These are phyloP conservation scores for Colletotrichum sp. DNA, from an alignment of 2,329 filamentous ascomycete species.

Conservation along the genomic window DNA sequence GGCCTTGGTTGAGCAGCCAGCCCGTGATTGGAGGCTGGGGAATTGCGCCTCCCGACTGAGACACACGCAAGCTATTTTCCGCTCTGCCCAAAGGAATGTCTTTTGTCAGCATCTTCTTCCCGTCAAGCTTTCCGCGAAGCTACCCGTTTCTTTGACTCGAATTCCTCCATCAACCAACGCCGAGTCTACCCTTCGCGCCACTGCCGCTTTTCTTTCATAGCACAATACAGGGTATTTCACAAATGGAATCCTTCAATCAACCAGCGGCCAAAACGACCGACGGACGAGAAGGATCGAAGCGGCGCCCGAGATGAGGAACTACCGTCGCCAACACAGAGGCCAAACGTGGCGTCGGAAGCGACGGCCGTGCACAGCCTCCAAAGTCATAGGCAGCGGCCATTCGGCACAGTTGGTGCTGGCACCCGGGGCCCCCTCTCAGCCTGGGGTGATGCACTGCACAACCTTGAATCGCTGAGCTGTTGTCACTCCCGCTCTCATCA, in stretches of 20 bases:
- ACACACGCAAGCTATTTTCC: background rate
- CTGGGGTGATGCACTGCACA: background rate
- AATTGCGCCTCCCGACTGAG: background rate
- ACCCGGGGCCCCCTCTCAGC: background rate
- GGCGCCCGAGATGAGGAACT: background rate
- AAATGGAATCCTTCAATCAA: background rate
- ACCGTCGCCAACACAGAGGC: background rate
- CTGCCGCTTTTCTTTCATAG: background rate
- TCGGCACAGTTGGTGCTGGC: background rate
- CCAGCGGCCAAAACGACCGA: background rate
- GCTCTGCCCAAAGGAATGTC: background rate
- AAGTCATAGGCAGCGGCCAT: background rate
- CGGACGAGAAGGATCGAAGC: background rate
- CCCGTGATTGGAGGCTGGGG: background rate
- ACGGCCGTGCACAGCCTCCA: constrained; percentile 15
- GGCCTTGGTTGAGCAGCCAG: background rate
- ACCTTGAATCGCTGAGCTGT: background rate
- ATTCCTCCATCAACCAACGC: background rate
- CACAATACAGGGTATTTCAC: background rate
- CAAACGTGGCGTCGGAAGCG: constrained; percentile 6
- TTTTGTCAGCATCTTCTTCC: background rate
- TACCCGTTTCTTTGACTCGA: background rate
- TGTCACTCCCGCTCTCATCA: background rate
- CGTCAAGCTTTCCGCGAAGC: background rate
- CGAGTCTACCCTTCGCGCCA: background rate